These are phyloP conservation scores for Venturia oleaginea DNA, from an alignment of 2,329 filamentous ascomycete species.

Conservation along the genomic window DNA sequence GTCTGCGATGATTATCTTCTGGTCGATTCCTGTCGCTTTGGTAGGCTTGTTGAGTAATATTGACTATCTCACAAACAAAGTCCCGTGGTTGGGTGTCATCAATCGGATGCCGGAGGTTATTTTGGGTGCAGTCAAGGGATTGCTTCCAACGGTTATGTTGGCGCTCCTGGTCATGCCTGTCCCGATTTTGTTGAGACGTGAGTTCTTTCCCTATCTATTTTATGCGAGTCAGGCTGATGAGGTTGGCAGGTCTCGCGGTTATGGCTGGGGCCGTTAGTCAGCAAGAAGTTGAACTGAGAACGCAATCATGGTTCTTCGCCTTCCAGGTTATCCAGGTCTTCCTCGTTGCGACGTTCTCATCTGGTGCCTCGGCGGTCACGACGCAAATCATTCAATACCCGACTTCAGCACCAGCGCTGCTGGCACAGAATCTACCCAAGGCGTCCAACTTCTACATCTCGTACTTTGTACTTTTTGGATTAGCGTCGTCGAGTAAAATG, in stretches of 20 bases:
- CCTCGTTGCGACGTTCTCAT: slow-evolving; percentile 73
- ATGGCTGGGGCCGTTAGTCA: slow-evolving; percentile 6
- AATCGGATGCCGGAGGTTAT: slow-evolving; percentile 60
- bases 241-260: slow-evolving; percentile 16
- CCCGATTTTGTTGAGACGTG: slow-evolving; percentile 70
- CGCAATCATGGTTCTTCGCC: slow-evolving; percentile 83
- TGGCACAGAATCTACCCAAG: slow-evolving; percentile 67
- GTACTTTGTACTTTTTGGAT: slow-evolving; percentile 87
- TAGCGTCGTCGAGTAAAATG: slow-evolving; percentile 66
- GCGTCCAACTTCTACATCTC: slow-evolving; percentile 92
- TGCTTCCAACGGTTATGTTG: slow-evolving; percentile 71
- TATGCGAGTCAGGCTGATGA: too few relatives aligned
- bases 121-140: slow-evolving; percentile 72
- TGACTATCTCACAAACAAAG: slow-evolving; percentile 36
- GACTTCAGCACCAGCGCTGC: slow-evolving; percentile 48
- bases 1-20: slow-evolving; percentile 36
- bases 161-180: slow-evolving; percentile 80
- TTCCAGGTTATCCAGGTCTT: slow-evolving; percentile 92
- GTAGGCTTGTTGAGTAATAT: slow-evolving; percentile 37
- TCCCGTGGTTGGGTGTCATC: slow-evolving; percentile 67
- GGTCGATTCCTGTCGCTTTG: slow-evolving; percentile 35
- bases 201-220: not conserved
- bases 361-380: slow-evolving; percentile 64
- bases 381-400: slow-evolving; percentile 56
- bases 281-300: slow-evolving; percentile 75